Percentiles rank a stretch among this genome's conserved stretches.
phyloP scores from a whole-genome alignment of 208 protist genomes.

The Leishmania tarentolae region DNA sequence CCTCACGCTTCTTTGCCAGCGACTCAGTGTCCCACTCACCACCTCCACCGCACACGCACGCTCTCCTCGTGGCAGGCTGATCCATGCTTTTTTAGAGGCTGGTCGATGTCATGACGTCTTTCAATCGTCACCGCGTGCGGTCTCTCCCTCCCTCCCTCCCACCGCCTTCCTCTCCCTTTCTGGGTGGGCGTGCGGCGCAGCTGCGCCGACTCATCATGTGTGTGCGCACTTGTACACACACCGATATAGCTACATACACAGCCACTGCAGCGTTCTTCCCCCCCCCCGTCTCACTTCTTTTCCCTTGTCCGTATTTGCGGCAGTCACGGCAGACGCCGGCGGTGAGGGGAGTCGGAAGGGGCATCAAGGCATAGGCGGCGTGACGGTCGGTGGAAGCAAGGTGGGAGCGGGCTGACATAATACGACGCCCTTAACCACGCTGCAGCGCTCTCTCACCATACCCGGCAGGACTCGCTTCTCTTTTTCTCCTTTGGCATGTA shows the following conservation, averaged over 20 bases:
- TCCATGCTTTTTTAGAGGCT: background rate
- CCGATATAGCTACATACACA: slow-evolving; percentile 1
- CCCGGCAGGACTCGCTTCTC: background rate
- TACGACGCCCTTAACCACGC: background rate
- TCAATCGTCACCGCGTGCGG: background rate
- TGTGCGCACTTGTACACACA: background rate
- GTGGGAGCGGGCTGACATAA: background rate
- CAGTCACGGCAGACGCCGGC: background rate
- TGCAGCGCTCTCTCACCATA: background rate
- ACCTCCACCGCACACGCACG: background rate
- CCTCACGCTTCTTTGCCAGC: background rate
- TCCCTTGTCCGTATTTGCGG: background rate
- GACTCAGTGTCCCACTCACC: background rate
- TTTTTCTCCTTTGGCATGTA: background rate
- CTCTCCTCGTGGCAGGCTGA: background rate
- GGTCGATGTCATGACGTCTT: background rate
- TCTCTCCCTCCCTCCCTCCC: background rate
- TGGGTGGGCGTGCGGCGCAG: background rate
- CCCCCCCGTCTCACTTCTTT: background rate
- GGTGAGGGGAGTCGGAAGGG: background rate
- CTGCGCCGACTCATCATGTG: background rate
- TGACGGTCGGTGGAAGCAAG: background rate
- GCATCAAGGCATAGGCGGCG: background rate
- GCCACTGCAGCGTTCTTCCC: background rate
- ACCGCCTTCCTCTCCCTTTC: background rate